A percentile compares a stretch with the other conserved stretches of the same genome.
These are phyloP conservation scores for Venturia nashicola DNA, from an alignment of 2,329 filamentous ascomycete species.

Conservation along the genomic window DNA sequence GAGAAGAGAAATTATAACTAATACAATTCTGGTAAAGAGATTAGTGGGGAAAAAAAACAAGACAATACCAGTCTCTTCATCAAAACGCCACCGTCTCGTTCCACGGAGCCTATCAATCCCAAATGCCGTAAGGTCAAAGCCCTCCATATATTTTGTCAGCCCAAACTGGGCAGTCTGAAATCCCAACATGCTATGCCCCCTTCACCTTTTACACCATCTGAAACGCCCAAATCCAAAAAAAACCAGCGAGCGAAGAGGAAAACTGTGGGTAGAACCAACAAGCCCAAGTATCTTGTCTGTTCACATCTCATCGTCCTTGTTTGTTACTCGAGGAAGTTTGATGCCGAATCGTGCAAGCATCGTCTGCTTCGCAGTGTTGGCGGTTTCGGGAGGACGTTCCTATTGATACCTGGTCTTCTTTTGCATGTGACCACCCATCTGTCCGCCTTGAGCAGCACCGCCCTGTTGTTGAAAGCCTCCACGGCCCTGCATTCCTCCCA, in stretches of 20 bases:
- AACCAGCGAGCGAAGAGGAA: neutral
- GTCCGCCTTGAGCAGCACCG: neutral
- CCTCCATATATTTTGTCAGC: neutral
- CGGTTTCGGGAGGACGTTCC: neutral
- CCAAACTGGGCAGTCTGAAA: neutral
- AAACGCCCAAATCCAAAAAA: neutral
- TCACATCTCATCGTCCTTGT: neutral
- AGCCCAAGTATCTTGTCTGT: neutral
- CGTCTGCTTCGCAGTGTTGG: neutral
- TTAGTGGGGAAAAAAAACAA: neutral
- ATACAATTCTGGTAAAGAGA: neutral
- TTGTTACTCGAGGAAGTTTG: neutral
- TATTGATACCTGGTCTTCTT: neutral
- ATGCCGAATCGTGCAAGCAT: neutral
- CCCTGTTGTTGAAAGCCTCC: neutral
- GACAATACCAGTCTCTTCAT: neutral
- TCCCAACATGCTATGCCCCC: neutral
- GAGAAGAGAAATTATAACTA: neutral
- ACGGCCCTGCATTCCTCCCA: slow-evolving; percentile 1
- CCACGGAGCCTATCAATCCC: neutral
- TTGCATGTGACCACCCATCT: neutral
- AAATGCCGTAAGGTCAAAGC: neutral
- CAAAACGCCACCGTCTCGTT: neutral
- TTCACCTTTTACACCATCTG: neutral
- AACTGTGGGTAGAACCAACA: neutral